Base-by-base conservation (phyloP, 2,329 filamentous ascomycete genomes). In the Aureobasidium sp. region DNA sequence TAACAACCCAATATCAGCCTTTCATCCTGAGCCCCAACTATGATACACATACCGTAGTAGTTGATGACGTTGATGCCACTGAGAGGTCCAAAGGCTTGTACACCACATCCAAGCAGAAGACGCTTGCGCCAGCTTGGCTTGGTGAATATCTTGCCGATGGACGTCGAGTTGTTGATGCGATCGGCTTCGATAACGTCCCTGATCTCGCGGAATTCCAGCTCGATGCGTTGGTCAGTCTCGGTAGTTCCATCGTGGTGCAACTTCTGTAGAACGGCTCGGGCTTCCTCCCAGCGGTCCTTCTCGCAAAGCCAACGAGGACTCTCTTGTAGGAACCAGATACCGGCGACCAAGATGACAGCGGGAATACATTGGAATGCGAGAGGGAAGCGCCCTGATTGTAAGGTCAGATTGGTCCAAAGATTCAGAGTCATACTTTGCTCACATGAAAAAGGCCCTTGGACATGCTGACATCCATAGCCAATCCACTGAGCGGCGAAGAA, bases 111-210 rank as follows among this genome's bases (percentile, higher is more conserved):
- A 15, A 63, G 62, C 17, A 63, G 17, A 3, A 65, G 57, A 40
- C 63, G 62, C 45, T 57, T 57, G 67, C 85, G 79, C 78, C 84
- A 85, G 59, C 79, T 71, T 27, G 80, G 78, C 8, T 81, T 77
- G 13, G 74, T 79, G 67, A 86, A 85, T 71, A 86, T 79, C 57
- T 84, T 77, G 1, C 68, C 68, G 77, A 81, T 86, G 2, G 78
- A 79, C 40, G 75, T 77, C 17, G 70, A 79, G 9, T 78, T 81
- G 45, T 83, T 74, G 1, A 77, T 74, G 57, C 79, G 80, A 67
- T 85, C 81, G 0, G 83, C 81, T 4, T 82, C 78, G 57, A 87
- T 85, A 31, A 84, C 85, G 57, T 78, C 75, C 64, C 81, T 81
- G 68, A 87, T 87, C 62, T 84, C 80, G 46, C 76, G 74, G 68